Evolutionary conservation across 305 asterid genomes (phyloP), one percentile per base, ranked within the genome.

Genomic region (Fraxinus sp.): DNA sequence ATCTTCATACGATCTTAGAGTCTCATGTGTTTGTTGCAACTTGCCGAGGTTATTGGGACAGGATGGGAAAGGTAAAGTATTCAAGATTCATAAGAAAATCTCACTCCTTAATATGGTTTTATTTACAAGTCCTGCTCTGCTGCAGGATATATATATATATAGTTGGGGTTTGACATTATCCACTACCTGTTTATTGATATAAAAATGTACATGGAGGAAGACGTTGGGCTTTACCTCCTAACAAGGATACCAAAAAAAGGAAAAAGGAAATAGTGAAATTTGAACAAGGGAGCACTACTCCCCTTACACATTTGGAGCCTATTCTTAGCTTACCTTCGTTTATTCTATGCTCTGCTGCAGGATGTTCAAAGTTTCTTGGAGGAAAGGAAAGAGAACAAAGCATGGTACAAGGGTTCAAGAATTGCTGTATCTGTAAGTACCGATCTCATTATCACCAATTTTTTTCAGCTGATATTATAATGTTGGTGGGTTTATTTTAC

Each of bases 11-110:
- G 80, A 85, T 85, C 55, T 86, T 90, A 36, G 91, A 81, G 10
- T 82, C 91, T 28, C 90, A 85, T 57, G 91, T 90, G 4, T 90
- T 90, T 36, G 82, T 90, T 11, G 89, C 91, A 71, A 80, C 85
- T 20, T 90, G 91, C 76, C 89, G 92, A 26, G 91, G 92, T 11
- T 90, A 82, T 76, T 90, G 92, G 92, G 92, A 88, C 76, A 88
- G 86, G 84, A 88, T 86, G 90, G 92, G 92, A 41, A 91, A 86
- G 88, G 92, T 88, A 13, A 28, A 81, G 66, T 28, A 28, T 26
- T 24, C 33, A 64, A 30, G 13, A 8, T 24, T 57, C 26, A 0
- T 18, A 18, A n/a, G 64, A 16, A 52, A 4, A 52, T 52, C 24
- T 52, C 64, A 16, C 64, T 16, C 64, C 62, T 52, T 52, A 4